Percentiles rank a stretch among this genome's conserved stretches.
Evolutionary conservation across 2,329 filamentous ascomycete genomes (phyloP).

Genomic region (Penicillium hordei): DNA sequence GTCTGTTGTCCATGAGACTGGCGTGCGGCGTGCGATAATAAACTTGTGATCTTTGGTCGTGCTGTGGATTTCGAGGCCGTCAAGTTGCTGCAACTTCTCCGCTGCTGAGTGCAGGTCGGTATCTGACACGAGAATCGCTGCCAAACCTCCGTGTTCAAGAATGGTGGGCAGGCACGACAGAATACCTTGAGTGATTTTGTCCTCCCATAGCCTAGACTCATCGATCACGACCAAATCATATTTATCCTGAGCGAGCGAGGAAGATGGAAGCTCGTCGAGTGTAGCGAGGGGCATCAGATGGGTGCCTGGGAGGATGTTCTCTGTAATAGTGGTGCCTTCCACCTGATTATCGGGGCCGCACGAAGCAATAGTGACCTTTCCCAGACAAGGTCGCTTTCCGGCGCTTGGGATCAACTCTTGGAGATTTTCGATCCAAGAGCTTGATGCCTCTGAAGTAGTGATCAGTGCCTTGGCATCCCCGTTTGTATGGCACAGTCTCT

Average conservation of each 20-base stretch:
- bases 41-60: slow-evolving; percentile 12
- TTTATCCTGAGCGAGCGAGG: slow-evolving; percentile 5
- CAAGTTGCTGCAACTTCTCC: slow-evolving; percentile 6
- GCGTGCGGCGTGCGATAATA: slow-evolving; percentile 12
- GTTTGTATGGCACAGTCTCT: slow-evolving; percentile 19
- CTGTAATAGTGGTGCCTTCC: neutral
- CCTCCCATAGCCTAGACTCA: slow-evolving; percentile 13
- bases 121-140: slow-evolving; percentile 12
- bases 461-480: slow-evolving; percentile 14
- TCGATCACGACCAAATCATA: slow-evolving; percentile 19
- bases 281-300: slow-evolving; percentile 1
- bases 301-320: neutral
- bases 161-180: slow-evolving; percentile 5
- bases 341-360: neutral
- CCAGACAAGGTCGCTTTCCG: slow-evolving; percentile 14
- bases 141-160: slow-evolving; percentile 13
- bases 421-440: slow-evolving; percentile 8
- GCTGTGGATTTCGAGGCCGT: slow-evolving; percentile 13
- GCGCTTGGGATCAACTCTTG: neutral
- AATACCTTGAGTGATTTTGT: neutral
- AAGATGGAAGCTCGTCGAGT: slow-evolving; percentile 7
- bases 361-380: slow-evolving; percentile 13
- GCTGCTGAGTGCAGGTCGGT: slow-evolving; percentile 1
- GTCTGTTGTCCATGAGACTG: slow-evolving; percentile 15
- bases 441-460: slow-evolving; percentile 1